These are phyloP conservation scores for Yamadazyma buinensis DNA, from an alignment of 1,139 yeast genomes.

Conservation along the genomic window DNA sequence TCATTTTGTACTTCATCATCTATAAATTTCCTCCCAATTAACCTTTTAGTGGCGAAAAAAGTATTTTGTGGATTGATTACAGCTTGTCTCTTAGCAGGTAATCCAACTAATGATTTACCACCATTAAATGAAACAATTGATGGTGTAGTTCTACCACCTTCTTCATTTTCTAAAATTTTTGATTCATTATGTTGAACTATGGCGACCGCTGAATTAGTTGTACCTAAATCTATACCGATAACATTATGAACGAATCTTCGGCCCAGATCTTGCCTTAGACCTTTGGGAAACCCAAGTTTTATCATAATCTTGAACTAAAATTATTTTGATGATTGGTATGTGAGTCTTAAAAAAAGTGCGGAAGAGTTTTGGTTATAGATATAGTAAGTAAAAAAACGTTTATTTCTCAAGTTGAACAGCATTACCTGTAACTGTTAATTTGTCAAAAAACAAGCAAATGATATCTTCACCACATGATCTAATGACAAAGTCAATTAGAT, in stretches of 20 bases:
- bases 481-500: slow-evolving; percentile 7
- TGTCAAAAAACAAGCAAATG: too few species aligned
- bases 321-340: too few species aligned
- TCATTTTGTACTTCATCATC: slow-evolving; percentile 68
- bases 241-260: slow-evolving; percentile 25
- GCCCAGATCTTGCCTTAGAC: too few species aligned
- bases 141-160: slow-evolving; percentile 71
- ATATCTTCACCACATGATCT: slow-evolving; percentile 13
- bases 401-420: too few species aligned
- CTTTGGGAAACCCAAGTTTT: too few species aligned
- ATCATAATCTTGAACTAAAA: too few species aligned
- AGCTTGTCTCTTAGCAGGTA: slow-evolving; percentile 66
- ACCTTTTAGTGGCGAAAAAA: slow-evolving; percentile 69
- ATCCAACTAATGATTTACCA: slow-evolving; percentile 47
- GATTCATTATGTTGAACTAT: slow-evolving; percentile 51
- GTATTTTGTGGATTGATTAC: slow-evolving; percentile 64
- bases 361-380: too few species aligned
- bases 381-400: too few species aligned
- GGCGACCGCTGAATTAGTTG: slow-evolving; percentile 82
- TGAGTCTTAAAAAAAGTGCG: too few species aligned
- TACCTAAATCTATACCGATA: slow-evolving; percentile 76
- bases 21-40: slow-evolving; percentile 62
- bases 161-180: slow-evolving; percentile 60
- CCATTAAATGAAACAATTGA: slow-evolving; percentile 58
- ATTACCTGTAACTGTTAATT: too few species aligned